Base-by-base conservation (phyloP, 768 basidiomycete genomes). In the Mycena latifolia region DNA sequence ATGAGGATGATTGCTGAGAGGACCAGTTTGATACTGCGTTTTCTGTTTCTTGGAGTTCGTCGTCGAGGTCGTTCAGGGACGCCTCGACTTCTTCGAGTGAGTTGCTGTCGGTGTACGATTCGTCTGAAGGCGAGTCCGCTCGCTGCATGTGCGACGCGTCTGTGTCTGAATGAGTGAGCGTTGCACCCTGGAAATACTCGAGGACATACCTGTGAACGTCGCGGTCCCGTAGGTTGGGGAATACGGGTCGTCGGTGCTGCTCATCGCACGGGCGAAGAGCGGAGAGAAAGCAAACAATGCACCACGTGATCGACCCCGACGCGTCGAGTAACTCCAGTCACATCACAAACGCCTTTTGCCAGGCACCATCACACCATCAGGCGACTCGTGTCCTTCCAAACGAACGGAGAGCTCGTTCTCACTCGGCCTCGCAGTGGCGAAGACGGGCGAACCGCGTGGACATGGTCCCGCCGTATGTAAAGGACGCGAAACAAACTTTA, bases 81-180 rank as follows among this genome's bases (percentile, higher is more conserved):
- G 86, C 88, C 75, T 93, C 91, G 20, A 93, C 91, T 74, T 93
- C 92, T 45, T 88, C 85, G 71, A 91, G 86, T 3, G 88, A 85
- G 71, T 91, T 84, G 55, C 83, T 80, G 72, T 88, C 85, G 28
- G 79, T 80, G 72, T 85, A 86, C 24, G 78, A 74, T 61, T 83
- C 80, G 29, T 77, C 72, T 22, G 61, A 55, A 8, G 72, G 55
- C 31, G 63, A 56, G 45, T 60, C 57, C 28, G 35, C 20, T 27
- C 37, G 35, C 37, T 25, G 22, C 45, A 46, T 25, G 45, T 12
- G 22, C 45, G 45, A 46, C 45, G 45, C 45, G 45, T 46, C 45
- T 46, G 25, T 45, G 55, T 62, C 33, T 46, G 55, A 22, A n/a
- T 17, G 25, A 61, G 25, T 25, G 15, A 56, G 50, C 17, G 10